Evolutionary conservation across 176 grass and related monocot genomes (phyloP).

Genomic region (Musa schizocarpa): DNA sequence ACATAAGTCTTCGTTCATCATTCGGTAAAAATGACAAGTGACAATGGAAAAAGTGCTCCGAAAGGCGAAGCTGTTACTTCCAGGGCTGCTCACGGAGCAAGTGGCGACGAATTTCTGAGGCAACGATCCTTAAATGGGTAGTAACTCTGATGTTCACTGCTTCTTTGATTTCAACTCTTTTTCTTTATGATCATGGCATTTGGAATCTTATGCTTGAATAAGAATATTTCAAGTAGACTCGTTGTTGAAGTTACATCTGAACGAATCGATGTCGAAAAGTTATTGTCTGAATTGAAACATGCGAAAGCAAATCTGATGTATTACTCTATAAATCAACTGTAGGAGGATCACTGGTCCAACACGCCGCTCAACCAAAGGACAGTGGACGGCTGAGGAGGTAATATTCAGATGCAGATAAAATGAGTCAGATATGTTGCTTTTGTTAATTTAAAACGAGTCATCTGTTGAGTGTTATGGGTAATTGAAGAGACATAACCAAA

Average conservation of each 20-base stretch:
- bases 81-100: constrained; percentile 30
- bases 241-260: not conserved
- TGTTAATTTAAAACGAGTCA: not conserved
- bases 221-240: not conserved
- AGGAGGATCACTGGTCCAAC: constrained; percentile 92
- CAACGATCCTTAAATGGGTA: constrained; percentile 45
- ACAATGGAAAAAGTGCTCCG: constrained; percentile 34
- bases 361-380: constrained; percentile 82
- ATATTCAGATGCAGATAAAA: constrained; percentile 7
- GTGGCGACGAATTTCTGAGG: constrained; percentile 37
- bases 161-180: not conserved
- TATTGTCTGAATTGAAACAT: not conserved
- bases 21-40: constrained; percentile 28
- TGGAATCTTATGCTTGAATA: not conserved
- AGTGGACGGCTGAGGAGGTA: constrained; percentile 95
- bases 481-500: not conserved
- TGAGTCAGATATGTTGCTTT: constrained; percentile 11
- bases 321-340: constrained; percentile 15
- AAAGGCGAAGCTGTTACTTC: constrained; percentile 25
- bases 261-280: not conserved
- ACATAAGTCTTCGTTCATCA: constrained; percentile 13
- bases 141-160: not conserved
- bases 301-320: constrained; percentile 5
- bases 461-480: not conserved
- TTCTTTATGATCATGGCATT: not conserved